Evolutionary conservation across 179 eudicot species (phyloP), one percentile per base, ranked within the genome.

Genomic region (Actinidia chinensis): DNA sequence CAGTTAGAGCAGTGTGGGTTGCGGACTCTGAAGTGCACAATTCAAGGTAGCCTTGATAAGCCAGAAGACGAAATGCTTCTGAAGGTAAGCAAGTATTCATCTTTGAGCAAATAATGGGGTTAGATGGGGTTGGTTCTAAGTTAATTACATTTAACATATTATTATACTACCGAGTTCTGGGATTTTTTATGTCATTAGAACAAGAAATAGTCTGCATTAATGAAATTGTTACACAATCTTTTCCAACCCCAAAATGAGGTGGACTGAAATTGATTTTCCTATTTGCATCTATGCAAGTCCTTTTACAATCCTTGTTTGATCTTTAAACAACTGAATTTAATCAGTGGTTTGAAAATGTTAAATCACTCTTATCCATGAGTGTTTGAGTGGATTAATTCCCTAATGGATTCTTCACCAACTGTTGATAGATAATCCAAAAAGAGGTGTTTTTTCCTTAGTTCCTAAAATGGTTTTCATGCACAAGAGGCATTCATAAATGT

Each of bases 11-110:
- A 95, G 77, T 81, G 90, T 77, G 91, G 94, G 44, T 55, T 89
- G 82, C 87, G 95, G 82, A 95, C 97, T 80, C 97, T 92, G 5
- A 97, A 94, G 83, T 95, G 98, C 80, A 93, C 97, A 22, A 87
- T 95, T 75, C 96, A 90, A 81, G 98, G 98, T 68, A 86, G 81
- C 86, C 90, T 93, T 68, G 85, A 86, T 73, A 94, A 87, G 76
- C 96, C 97, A 11, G 87, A 79, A 44, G 96, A 92, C 82, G 66
- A 67, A 79, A 20, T 64, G 78, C 55, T 79, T 11, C 65, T 93
- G 78, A 88, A 86, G 94, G 98, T 93, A 67, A 50, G 33, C 2
- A 28, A 28, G 13, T 40, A 12, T 64, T 50, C 59, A 51, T 50
- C 63, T 63, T 46, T 25, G 18, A 61, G 28, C 18, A 36, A 58